Evolutionary conservation across 2,329 filamentous ascomycete species (phyloP), one percentile per base, ranked within the genome.

Genomic region (Coleophoma crateriformis): DNA sequence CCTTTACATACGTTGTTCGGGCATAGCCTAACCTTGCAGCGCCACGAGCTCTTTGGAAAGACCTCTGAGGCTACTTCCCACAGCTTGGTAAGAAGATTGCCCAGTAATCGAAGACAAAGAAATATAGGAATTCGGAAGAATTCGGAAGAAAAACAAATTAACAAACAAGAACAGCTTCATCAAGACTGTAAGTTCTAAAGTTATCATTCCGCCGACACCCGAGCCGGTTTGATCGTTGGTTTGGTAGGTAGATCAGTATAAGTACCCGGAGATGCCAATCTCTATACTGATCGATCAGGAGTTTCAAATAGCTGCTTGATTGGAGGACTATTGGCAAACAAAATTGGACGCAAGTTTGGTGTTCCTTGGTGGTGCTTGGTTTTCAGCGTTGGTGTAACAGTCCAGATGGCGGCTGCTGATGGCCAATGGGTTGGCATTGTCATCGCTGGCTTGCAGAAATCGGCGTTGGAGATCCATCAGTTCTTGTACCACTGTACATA

Each of bases 251-350:
- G 33, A 41, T 39, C 40, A 11, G 37, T 71, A 79, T 47, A 79
- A 79, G 27, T 7, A 27, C 8, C 7, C 8, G 3, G 8, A 7
- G 5, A 27, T 7, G 27, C 27, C 8, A 27, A 27, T 27, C 56
- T 76, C 11, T 66, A 56, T 77, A 76, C 55, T 78, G 92, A 45
- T 92, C 88, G 33, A 81, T 64, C 63, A 86, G 87, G 70, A 91
- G 88, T 56, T 90, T 92, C 74, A 19, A 85, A 90, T 52, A 88
- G 88, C 64, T 84, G 79, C 46, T 64, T 92, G 58, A 81, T 88
- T 54, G 88, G 85, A 49, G 88, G 87, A 73, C 82, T 81, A n/a
- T 67, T 87, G 22, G 79, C 84, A 22, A 83, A 87, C 54, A 67
- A 67, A 7, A 72, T 85, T 45, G 84, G 84, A 19, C 79, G 84